Percentiles rank a stretch among this genome's conserved stretches.
Evolutionary conservation across 2,329 filamentous ascomycete genomes (phyloP).

Genomic region (Blastomyces gilchristii): DNA sequence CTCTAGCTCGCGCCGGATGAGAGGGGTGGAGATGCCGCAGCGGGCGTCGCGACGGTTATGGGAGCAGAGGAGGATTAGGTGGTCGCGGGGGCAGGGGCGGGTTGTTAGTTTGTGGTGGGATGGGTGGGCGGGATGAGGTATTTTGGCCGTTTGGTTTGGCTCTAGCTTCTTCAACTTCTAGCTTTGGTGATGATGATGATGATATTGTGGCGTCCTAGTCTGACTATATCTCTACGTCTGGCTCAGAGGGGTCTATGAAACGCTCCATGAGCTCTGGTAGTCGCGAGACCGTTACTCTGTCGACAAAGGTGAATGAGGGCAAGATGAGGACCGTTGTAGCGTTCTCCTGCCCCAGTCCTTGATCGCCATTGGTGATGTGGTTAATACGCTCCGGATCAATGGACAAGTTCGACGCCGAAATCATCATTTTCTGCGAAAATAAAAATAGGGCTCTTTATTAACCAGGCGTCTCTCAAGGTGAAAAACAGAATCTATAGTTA

Average conservation of each 20-base stretch:
- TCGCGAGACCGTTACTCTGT: slow-evolving; percentile 66
- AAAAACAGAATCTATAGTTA: neutral
- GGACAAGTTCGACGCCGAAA: slow-evolving; percentile 88
- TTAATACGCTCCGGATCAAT: slow-evolving; percentile 54
- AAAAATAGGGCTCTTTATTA: neutral
- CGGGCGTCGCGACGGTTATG: slow-evolving; percentile 85
- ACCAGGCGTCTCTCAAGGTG: neutral
- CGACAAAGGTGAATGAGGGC: slow-evolving; percentile 73
- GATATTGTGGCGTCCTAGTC: slow-evolving; percentile 27
- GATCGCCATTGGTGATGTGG: slow-evolving; percentile 32
- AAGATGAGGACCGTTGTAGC: slow-evolving; percentile 75
- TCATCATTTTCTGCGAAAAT: slow-evolving; percentile 61
- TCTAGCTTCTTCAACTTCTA: neutral
- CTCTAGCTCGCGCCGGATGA: slow-evolving; percentile 81
- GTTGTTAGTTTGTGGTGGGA: slow-evolving; percentile 38
- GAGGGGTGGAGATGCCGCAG: slow-evolving; percentile 85
- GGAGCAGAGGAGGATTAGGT: slow-evolving; percentile 84
- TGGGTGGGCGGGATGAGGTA: slow-evolving; percentile 24
- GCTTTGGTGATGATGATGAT: slow-evolving; percentile 27
- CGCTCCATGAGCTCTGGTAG: slow-evolving; percentile 61
- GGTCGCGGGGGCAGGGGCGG: slow-evolving; percentile 66
- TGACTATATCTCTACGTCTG: slow-evolving; percentile 52
- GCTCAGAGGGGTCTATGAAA: slow-evolving; percentile 55
- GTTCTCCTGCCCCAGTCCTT: slow-evolving; percentile 25
- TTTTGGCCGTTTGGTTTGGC: neutral